Evolutionary conservation across 495 filamentous ascomycete species (phyloP), one percentile per base, ranked within the genome.

Genomic region (Amphirosellinia nigrospora): DNA sequence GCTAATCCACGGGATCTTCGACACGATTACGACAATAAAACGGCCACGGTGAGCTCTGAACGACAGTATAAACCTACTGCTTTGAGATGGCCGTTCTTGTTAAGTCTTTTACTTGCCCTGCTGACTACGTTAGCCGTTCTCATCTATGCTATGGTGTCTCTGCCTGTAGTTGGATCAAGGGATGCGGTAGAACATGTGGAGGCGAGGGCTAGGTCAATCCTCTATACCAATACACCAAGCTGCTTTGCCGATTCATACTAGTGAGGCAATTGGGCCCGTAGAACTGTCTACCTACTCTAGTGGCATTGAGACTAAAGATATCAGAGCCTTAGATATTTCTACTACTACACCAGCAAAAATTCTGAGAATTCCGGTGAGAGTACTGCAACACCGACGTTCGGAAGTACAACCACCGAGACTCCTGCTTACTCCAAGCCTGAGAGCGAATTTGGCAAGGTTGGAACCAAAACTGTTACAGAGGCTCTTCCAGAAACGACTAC

Each of bases 41-140:
- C 19, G 11, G 48, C 10, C 13, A 1, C 34, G 4, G 28, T 1
- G 19, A 60, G 56, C 15, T 10, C 36, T 67, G 36, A 21, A 41
- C 56, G 10, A n/a, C 34, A 60, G 26, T 82, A 82, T 67, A 75
- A 73, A 59, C 80, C 80, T 10, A 48, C 70, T n/a, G 71, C 79
- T 10, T 58, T 82, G 66, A 72, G 76, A 73, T 79, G 80, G 77
- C 70, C 73, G 26, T 82, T 80, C 71, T 68, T 82, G n/a, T 46
- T 56, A 0, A 45, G 11, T 39, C 55, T 78, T 46, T 53, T 74
- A 26, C 30, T 71, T 8, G 61, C 71, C 41, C 52, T 80, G 62
- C 32, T 75, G 28, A 71, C 63, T 0, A 43, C 76, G 10, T 43
- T 80, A 8, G 74, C 69, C 3, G 19, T 73, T 6, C 52, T 79